Conservation (phyloP, 306 rosid genomes). For the Mimosa bimucronata region DNA sequence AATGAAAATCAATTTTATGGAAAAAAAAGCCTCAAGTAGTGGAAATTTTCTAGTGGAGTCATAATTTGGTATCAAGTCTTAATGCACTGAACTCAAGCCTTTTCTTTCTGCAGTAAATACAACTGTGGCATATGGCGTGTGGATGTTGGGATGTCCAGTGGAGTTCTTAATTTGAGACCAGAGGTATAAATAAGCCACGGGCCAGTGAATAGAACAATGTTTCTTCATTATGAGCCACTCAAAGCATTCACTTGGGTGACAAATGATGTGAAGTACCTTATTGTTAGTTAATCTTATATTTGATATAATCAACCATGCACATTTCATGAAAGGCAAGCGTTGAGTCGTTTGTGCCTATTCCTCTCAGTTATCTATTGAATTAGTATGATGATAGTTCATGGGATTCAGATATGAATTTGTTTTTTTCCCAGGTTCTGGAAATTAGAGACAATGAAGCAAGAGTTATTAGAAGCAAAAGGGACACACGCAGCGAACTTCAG, state of each 20-base stretch:
- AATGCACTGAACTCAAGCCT: conserved; percentile 28
- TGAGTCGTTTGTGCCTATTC: conserved; percentile 20
- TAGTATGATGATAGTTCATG: neutral
- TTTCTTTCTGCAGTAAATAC: conserved; percentile 69
- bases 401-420: conserved; percentile 31
- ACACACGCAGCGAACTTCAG: conserved; percentile 55
- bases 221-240: conserved; percentile 1
- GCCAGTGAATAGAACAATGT: neutral
- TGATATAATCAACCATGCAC: neutral
- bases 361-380: conserved; percentile 5
- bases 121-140: conserved; percentile 95
- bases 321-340: neutral
- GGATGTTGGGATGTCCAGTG: conserved; percentile 98
- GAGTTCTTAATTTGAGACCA: conserved; percentile 90
- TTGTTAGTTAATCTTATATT: conserved; percentile 7
- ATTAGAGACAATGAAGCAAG: conserved; percentile 67
- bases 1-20: no score
- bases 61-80: conserved; percentile 2
- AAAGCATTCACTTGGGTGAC: neutral
- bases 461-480: conserved; percentile 72
- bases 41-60: neutral
- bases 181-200: conserved; percentile 63
- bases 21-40: neutral
- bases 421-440: conserved; percentile 75
- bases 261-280: conserved; percentile 6